Base-by-base conservation (phyloP, 116 monocot genomes). In the Iris pallida region DNA sequence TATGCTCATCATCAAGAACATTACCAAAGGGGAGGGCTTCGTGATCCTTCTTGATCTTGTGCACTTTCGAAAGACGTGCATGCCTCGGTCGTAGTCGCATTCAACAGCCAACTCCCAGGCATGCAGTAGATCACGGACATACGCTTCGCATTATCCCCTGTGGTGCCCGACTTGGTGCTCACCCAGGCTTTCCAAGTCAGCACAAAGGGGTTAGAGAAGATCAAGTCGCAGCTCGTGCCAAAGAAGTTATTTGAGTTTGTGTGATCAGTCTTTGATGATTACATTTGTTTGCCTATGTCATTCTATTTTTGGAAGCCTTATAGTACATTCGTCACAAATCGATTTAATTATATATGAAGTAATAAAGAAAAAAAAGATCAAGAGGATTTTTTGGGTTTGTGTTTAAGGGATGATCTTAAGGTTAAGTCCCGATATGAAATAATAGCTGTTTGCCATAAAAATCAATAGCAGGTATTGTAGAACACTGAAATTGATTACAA, bases 21-120 rank as follows among this genome's bases (percentile, higher is more conserved):
- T 86, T 65, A 56, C 54, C 53, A 54, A 64, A 12, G 87, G 83
- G 0, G 83, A 87, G 48, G 59, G 51, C 16, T 71, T 71, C 30
- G 61, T 71, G 11, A 61, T 71, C 42, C 71, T 61, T 3, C 19
- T 4, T 30, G 71, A 52, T 0, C 52, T 71, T 16, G 16, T 71
- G 30, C 61, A 71, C 47, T 71, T 61, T 14, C 20, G 66, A 5
- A 46, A 45, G 46, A 53, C 3, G 68, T 12, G 4, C 62, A 80
- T 0, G 83, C 87, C 3, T 61, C 80, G 2, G 87, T 64, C 11
- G 18, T 87, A 20, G 63, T 77, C 0, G 87, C 75, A 0, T 78
- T 87, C 66, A 78, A 80, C 75, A 87, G 78, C 65, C 83, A 87
- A 75, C 66, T 86, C 5, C 82, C 82, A 0, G 82, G 81, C 45